phyloP scores from a whole-genome alignment of 1,284 basidiomycete genomes.

The Trichosporon ovoides region DNA sequence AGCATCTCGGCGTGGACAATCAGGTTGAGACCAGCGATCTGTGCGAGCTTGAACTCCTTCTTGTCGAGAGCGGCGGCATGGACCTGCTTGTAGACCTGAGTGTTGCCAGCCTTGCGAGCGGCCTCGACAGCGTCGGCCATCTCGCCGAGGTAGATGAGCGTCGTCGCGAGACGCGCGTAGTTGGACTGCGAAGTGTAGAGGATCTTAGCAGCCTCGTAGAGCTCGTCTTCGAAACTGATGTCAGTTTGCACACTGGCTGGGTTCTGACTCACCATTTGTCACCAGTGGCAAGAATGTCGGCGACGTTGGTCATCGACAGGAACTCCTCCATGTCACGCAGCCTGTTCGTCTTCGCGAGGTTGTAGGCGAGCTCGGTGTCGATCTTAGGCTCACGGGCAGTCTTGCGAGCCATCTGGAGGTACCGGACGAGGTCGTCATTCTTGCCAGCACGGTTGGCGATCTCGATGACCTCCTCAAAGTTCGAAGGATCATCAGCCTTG shows the following conservation, averaged over 20 bases:
- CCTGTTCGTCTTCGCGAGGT: slow-evolving; percentile 94
- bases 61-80: slow-evolving; percentile 98
- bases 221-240: slow-evolving; percentile 77
- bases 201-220: slow-evolving; percentile 95
- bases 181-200: slow-evolving; percentile 96
- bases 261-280: slow-evolving; percentile 67
- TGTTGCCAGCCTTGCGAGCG: slow-evolving; percentile 97
- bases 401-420: slow-evolving; percentile 99
- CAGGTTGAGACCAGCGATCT: slow-evolving; percentile 96
- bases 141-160: slow-evolving; percentile 96
- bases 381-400: slow-evolving; percentile 94
- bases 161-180: slow-evolving; percentile 96
- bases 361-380: slow-evolving; percentile 94
- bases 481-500: slow-evolving; percentile 94
- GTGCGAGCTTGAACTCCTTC: slow-evolving; percentile 90
- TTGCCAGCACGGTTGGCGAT: slow-evolving; percentile 94
- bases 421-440: slow-evolving; percentile 95
- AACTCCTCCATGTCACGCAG: slow-evolving; percentile 99
- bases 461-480: slow-evolving; percentile 95
- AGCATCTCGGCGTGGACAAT: slow-evolving; percentile 79
- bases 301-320: slow-evolving; percentile 97
- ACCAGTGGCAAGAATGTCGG: slow-evolving; percentile 90
- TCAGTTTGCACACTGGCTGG: neutral
- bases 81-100: slow-evolving; percentile 99
- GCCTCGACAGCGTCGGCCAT: slow-evolving; percentile 98